A percentile compares a stretch with the other conserved stretches of the same genome.
Conservation (phyloP, 192 early-diverging fungal genomes). For the Backusella mclennaniae region DNA sequence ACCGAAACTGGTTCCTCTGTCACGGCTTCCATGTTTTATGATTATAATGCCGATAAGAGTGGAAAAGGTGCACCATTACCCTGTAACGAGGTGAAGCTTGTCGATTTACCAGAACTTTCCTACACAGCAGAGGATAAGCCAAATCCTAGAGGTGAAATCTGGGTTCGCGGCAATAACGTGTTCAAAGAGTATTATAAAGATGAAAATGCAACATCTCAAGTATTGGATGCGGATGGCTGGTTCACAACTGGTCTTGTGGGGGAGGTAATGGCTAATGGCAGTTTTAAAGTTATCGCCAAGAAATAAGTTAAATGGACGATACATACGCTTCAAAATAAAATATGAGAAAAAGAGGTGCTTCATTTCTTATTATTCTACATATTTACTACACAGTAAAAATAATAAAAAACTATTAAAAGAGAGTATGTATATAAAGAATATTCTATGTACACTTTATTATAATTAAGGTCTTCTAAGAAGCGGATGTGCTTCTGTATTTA, state of each 20-base stretch:
- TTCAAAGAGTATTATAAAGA: constrained; percentile 86
- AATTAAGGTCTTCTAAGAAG: constrained; percentile 9
- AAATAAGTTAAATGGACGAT: constrained; percentile 70
- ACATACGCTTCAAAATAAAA: constrained; percentile 56
- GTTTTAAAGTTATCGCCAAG: constrained; percentile 37
- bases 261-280: constrained; percentile 36
- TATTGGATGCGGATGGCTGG: constrained; percentile 84
- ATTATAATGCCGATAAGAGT: constrained; percentile 45
- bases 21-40: constrained; percentile 40
- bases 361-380: not conserved
- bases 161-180: constrained; percentile 72
- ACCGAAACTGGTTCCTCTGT: constrained; percentile 37
- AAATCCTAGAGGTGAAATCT: constrained; percentile 85
- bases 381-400: not conserved
- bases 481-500: constrained; percentile 76
- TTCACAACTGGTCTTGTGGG: constrained; percentile 81
- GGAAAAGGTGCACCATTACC: constrained; percentile 63
- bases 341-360: not conserved
- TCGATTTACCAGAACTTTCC: constrained; percentile 74
- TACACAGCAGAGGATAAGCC: constrained; percentile 70
- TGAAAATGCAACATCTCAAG: constrained; percentile 64
- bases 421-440: not conserved
- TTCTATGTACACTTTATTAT: not conserved
- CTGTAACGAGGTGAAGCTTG: constrained; percentile 74
- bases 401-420: not conserved